Evolutionary conservation across 2,329 filamentous ascomycete genomes (phyloP), one percentile per base, ranked within the genome.

Genomic region (Ceratocystiopsis minuta): DNA sequence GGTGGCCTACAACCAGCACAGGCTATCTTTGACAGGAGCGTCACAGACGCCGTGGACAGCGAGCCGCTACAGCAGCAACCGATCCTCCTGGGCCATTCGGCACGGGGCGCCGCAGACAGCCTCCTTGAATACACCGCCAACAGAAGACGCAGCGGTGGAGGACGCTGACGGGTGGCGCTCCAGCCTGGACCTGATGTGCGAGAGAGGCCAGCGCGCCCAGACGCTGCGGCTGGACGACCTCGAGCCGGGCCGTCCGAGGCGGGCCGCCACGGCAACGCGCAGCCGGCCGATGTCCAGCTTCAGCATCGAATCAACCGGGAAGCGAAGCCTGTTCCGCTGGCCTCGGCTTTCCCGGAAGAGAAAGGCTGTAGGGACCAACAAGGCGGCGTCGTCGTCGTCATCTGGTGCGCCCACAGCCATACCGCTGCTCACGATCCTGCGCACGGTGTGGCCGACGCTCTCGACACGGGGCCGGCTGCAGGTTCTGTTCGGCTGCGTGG

Each of bases 371-470:
- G 24, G 4, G 20, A 7, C 24, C 6, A 28, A 28, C 6, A 28
- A 28, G 24, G 24, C 24, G 24, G 24, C 24, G 24, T 28, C 24
- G n/a, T n/a, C n/a, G n/a, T n/a, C 39, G n/a, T n/a, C 15, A 43
- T 20, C 12, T 39, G 48, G 1, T 48, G 17, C 11, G 12, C n/a
- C 20, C 3, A 38, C 31, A 3, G 18, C 51, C 10, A 6, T 15
- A 3, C 56, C 66, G 0, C 51, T 83, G 3, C 57, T 53, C 16
- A 55, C 63, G n/a, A 77, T 86, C 16, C 61, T 87, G 38, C 57
- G 57, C 14, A 86, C 81, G 0, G 66, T 94, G 0, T 80, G 82
- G 73, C 79, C 82, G 0, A 66, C 59, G 0, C 60, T 94, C 1
- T 60, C 63, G 1, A 53, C 51, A 40, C 58, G 48, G 7, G 64